These are phyloP conservation scores for Rubia tinctorum DNA, from an alignment of 305 asterid species.

Conservation along the genomic window DNA sequence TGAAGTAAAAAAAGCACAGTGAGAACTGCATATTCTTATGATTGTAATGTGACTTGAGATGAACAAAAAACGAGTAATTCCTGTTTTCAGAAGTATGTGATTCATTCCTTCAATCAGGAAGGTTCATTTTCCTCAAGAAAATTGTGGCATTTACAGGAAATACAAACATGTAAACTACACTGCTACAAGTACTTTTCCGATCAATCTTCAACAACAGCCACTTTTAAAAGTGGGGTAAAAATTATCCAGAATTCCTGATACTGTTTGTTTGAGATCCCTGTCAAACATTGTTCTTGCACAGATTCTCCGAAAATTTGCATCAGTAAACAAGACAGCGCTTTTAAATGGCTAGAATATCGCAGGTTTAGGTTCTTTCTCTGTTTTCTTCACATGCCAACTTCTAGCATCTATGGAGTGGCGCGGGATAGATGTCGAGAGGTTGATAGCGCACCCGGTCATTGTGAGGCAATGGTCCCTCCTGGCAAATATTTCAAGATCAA, in stretches of 20 bases:
- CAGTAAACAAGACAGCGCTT: neutral
- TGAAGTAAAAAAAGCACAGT: no score
- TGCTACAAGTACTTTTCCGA: neutral
- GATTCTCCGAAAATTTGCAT: neutral
- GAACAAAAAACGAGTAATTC: no score
- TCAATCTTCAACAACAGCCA: neutral
- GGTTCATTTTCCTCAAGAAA: neutral
- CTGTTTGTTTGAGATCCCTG: neutral
- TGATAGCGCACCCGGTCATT: conserved; percentile 56
- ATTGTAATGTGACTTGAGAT: no score
- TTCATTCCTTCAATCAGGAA: no score
- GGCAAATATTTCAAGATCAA: conserved; percentile 15
- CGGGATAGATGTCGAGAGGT: conserved; percentile 83
- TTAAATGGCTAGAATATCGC: conserved; percentile 2
- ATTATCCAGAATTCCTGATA: neutral
- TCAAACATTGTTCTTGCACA: neutral
- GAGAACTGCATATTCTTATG: no score
- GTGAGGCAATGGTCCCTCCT: conserved; percentile 83
- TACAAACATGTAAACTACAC: no score
- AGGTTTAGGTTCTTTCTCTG: neutral
- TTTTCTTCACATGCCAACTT: neutral
- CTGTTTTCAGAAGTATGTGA: no score
- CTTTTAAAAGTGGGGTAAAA: neutral
- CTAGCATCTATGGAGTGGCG: conserved; percentile 80
- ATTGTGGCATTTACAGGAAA: neutral